A percentile compares a stretch with the other conserved stretches of the same genome.
phyloP scores from a whole-genome alignment of 1,284 basidiomycete species.

The Gomphus sp. region DNA sequence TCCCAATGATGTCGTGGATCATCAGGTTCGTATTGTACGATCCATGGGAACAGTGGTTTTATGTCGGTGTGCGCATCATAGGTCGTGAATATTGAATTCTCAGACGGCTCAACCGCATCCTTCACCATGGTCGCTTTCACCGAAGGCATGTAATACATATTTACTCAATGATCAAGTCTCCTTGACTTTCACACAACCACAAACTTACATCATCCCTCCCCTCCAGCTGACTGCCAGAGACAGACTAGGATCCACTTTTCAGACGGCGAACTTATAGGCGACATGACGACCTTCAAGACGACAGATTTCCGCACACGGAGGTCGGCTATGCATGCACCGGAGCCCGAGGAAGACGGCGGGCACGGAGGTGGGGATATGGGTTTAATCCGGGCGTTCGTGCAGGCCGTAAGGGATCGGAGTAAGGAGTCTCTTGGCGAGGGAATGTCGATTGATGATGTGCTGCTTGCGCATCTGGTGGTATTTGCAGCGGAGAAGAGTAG shows the following conservation, averaged over 20 bases:
- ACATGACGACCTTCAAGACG: conserved; percentile 70
- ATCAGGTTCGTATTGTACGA: conserved; percentile 35
- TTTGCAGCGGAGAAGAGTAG: conserved; percentile 79
- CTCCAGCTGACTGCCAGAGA: conserved; percentile 53
- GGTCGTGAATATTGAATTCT: conserved; percentile 78
- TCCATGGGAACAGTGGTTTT: background rate
- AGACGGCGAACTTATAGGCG: conserved; percentile 75
- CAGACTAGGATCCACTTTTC: conserved; percentile 74
- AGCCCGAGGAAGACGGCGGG: conserved; percentile 38
- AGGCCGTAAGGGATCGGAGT: conserved; percentile 53
- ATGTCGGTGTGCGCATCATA: conserved; percentile 14
- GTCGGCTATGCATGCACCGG: conserved; percentile 41
- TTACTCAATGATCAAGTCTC: conserved; percentile 12
- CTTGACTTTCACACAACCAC: no score
- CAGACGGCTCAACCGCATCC: conserved; percentile 64
- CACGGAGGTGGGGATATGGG: conserved; percentile 80
- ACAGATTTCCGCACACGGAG: conserved; percentile 61
- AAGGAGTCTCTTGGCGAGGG: conserved; percentile 45
- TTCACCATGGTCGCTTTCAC: conserved; percentile 81
- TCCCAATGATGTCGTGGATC: conserved; percentile 73
- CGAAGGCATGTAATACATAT: conserved; percentile 3
- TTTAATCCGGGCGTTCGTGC: conserved; percentile 60
- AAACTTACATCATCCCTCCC: no score
- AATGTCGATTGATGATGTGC: conserved; percentile 56
- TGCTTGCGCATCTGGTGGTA: conserved; percentile 72